Base-by-base conservation (phyloP, 306 rosid genomes). In the Acacia melanoxylon region DNA sequence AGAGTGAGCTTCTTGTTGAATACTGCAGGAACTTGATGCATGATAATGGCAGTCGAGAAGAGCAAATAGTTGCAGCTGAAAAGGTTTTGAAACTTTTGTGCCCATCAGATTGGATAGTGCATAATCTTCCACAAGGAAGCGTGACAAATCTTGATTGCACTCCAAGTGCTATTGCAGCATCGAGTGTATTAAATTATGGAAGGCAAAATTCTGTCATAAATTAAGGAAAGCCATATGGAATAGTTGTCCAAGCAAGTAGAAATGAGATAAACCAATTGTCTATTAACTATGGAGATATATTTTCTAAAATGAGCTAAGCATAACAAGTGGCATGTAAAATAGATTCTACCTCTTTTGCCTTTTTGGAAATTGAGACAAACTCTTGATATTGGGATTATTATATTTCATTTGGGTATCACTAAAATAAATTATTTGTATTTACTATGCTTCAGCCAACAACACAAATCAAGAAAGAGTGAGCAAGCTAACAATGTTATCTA, bases 131-230 rank as follows among this genome's bases (percentile, higher is more conserved):
- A 51, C 80, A 59, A 12, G 86, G 54, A 84, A 73, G 77, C 46
- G 79, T 63, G 69, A 63, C 42, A 54, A 58, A 63, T 86, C 61
- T 86, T 44, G 71, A 74, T 41, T 68, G 49, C 79, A 75, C 89
- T 37, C 94, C 99, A 16, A 95, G 97, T 83, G 78, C 72, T 81
- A 45, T 91, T 81, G 99, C 98, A 78, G 99, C 98, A 69, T 82
- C 80, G 40, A 80, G 89, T 78, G 81, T 95, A 81, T 83, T 93
- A 81, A 79, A 82, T 87, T 74, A 90, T 72, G 78, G 40, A 62
- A 62, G 80, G 98, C 98, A 78, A 98, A 97, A 69, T 83, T 84
- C 91, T 78, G 82, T 92, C 78, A 80, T 93, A 81, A 78, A 82
- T 87, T 79, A 90, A 65, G 79, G 63, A 73, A 88, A 78, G 79